Base-by-base conservation (phyloP, 495 filamentous ascomycete genomes). In the Evernia prunastri region DNA sequence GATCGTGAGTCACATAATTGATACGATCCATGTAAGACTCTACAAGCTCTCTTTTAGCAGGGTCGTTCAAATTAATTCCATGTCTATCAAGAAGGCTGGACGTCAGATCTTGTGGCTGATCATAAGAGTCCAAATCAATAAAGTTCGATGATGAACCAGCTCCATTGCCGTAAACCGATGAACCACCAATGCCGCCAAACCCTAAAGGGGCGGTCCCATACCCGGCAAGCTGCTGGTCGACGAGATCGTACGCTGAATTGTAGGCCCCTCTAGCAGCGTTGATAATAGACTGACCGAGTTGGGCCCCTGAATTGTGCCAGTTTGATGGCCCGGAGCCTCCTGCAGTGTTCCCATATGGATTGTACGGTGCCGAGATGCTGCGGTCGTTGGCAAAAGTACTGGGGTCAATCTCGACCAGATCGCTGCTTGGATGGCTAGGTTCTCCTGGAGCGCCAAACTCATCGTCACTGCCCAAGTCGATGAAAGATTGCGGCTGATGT, bases 1-100 rank as follows among this genome's bases (percentile, higher is more conserved):
- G 81, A 67, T 89, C 84, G 23, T 78, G 72, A 49, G 68, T 66
- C 17, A 74, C 63, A 59, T 74, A 73, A 58, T 74, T 59, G 31
- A 67, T 64, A n/a, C 69, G 71, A 49, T 70, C 47, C 4, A 64
- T 68, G 35, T 73, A 73, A 2, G 61, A 29, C 36, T 75, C 69
- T 40, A 67, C 69, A 56, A 59, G 58, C 4, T 64, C 61, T 61
- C 36, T 47, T 18, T 65, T 63, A n/a, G 63, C 60, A 31, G 65
- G 59, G 56, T 71, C 67, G 25, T 65, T 57, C 57, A 62, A 37
- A 59, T 51, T 66, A 31, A 62, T 59, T 17, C 45, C 51, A 61
- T 66, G 66, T 27, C 60, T 47, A 33, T 39, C 58, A 29, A 68
- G 62, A 33, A 60, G 49, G 31, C 42, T 60, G 35, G 61, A 49